phyloP scores from a whole-genome alignment of 2,329 filamentous ascomycete genomes.

The Tolypocladium tropicale region DNA sequence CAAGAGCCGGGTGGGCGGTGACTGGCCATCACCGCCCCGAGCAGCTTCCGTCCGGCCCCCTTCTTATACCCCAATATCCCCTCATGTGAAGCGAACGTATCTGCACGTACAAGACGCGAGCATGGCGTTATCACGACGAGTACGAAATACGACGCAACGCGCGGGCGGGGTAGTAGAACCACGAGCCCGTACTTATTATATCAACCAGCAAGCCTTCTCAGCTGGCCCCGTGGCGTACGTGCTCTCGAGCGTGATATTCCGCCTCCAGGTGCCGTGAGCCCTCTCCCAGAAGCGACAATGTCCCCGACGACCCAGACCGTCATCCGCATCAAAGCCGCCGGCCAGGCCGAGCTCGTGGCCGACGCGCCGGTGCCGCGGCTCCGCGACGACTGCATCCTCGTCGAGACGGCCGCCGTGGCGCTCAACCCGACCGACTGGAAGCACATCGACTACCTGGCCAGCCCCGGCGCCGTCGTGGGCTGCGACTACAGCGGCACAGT shows the following conservation, averaged over 20 bases:
- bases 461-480: not conserved
- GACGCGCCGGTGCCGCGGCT: not conserved
- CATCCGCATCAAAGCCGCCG: not conserved
- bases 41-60: too few species aligned
- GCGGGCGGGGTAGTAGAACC: not conserved
- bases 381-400: not conserved
- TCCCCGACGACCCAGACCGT: not conserved
- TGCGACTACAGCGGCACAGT: not conserved
- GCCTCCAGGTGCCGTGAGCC: not conserved
- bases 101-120: not conserved
- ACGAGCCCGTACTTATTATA: too few species aligned
- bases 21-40: too few species aligned
- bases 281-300: not conserved
- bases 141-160: not conserved
- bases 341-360: not conserved
- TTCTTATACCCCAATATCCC: not conserved
- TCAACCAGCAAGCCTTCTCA: not conserved
- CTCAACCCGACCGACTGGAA: not conserved
- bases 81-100: not conserved
- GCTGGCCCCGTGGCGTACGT: too few species aligned
- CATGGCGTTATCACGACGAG: not conserved
- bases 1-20: too few species aligned
- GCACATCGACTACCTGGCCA: not conserved
- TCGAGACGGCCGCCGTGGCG: not conserved
- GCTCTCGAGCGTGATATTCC: not conserved